Evolutionary conservation across 2,329 filamentous ascomycete genomes (phyloP).

Genomic region (Fusarium graminum): DNA sequence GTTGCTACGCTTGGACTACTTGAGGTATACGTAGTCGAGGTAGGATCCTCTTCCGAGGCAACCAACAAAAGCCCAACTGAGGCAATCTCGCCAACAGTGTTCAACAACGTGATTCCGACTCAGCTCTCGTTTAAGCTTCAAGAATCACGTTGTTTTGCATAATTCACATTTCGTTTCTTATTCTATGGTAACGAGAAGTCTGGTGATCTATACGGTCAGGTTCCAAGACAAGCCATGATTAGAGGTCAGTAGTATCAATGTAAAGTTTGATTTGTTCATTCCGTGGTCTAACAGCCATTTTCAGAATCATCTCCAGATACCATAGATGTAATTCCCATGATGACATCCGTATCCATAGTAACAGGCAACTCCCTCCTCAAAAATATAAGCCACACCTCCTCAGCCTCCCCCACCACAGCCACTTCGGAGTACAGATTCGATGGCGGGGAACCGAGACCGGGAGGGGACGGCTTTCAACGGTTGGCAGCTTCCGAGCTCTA

Average conservation of each 20-base stretch:
- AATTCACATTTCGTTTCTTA: neutral
- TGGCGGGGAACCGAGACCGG: slow-evolving; percentile 43
- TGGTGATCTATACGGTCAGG: neutral
- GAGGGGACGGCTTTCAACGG: slow-evolving; percentile 48
- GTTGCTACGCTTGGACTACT: neutral
- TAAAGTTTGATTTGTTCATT: neutral
- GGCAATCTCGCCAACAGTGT: slow-evolving; percentile 41
- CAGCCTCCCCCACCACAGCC: slow-evolving; percentile 48
- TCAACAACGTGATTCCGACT: slow-evolving; percentile 35
- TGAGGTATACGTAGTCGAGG: slow-evolving; percentile 11
- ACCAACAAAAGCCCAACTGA: neutral
- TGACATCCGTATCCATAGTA: neutral
- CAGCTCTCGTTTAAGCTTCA: slow-evolving; percentile 19
- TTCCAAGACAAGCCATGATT: neutral
- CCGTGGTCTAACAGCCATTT: neutral
- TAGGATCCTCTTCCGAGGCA: slow-evolving; percentile 24
- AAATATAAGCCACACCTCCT: slow-evolving; percentile 28
- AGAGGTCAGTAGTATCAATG: neutral
- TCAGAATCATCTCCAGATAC: too few relatives aligned
- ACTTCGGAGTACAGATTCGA: slow-evolving; percentile 29
- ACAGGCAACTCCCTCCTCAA: neutral
- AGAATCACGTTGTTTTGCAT: slow-evolving; percentile 17
- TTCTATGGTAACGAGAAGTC: neutral
- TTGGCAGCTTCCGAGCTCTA: slow-evolving; percentile 38
- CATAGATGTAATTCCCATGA: too few relatives aligned